A percentile compares a stretch with the other conserved stretches of the same genome.
phyloP scores from a whole-genome alignment of 371 early-diverging fungal species.

The Mortierella sp. region DNA sequence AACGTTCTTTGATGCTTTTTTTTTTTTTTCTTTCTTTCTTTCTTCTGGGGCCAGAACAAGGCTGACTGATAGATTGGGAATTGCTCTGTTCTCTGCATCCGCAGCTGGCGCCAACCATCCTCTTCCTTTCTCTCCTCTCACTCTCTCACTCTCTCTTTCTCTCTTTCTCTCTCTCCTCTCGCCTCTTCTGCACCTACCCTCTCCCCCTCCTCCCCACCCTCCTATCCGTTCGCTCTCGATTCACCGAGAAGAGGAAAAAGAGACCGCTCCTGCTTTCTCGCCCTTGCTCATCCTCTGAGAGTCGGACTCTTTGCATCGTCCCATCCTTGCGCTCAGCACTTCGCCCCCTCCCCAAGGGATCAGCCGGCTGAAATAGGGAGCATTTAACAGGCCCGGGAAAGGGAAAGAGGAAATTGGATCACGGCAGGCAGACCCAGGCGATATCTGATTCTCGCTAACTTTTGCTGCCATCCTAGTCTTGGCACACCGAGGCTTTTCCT shows the following conservation, averaged over 20 bases:
- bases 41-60: not conserved
- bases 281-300: too few relatives aligned
- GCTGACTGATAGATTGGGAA: not conserved
- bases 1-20: not conserved
- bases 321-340: too few relatives aligned
- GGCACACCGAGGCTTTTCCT: too few relatives aligned
- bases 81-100: not conserved
- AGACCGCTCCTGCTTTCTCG: not conserved
- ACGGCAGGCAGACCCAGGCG: too few relatives aligned
- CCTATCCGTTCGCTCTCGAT: not conserved
- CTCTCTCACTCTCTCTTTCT: not conserved
- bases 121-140: not conserved
- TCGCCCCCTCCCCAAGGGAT: too few relatives aligned
- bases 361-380: too few relatives aligned
- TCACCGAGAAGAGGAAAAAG: not conserved
- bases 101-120: not conserved
- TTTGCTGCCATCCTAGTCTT: too few relatives aligned
- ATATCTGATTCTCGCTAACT: too few relatives aligned
- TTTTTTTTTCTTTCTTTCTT: not conserved
- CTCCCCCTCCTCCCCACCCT: not conserved
- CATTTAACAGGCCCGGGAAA: too few relatives aligned
- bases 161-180: not conserved
- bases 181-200: not conserved
- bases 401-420: too few relatives aligned
- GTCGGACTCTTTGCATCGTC: too few relatives aligned